Evolutionary conservation across 306 rosid species (phyloP).

Genomic region (Dryas octopetala): DNA sequence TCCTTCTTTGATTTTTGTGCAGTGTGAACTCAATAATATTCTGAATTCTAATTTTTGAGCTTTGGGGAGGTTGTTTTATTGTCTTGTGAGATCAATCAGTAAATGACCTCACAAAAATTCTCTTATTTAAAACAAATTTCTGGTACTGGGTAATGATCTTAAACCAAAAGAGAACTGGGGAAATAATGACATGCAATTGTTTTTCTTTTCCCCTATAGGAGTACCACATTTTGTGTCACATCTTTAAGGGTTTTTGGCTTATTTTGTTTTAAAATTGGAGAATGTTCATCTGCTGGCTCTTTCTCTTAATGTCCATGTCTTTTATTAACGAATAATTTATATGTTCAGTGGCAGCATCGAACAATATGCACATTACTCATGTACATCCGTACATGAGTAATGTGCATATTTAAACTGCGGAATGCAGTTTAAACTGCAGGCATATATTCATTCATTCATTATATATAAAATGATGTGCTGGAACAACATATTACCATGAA

Average conservation of each 20-base stretch:
- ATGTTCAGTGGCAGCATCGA: background rate
- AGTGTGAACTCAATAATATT: background rate
- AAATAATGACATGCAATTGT: background rate
- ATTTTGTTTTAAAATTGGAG: background rate
- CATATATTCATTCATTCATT: background rate
- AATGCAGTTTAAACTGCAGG: background rate
- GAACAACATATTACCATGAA: background rate
- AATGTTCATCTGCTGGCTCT: background rate
- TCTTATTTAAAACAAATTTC: background rate
- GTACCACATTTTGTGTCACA: too few species aligned
- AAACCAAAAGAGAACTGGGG: background rate
- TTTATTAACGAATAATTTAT: background rate
- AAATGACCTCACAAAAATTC: background rate
- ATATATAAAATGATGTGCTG: background rate
- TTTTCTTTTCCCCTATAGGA: background rate
- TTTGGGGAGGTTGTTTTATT: background rate
- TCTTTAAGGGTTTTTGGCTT: too few species aligned
- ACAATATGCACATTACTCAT: background rate
- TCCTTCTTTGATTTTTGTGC: constrained; percentile 8
- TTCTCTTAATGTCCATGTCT: background rate
- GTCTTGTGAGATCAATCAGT: background rate
- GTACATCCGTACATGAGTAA: too few species aligned
- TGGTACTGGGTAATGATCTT: background rate
- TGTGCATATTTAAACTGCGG: background rate
- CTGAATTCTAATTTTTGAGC: background rate